Evolutionary conservation across 148 eudicot species (phyloP).

Genomic region (Vaccinium corymbosum): DNA sequence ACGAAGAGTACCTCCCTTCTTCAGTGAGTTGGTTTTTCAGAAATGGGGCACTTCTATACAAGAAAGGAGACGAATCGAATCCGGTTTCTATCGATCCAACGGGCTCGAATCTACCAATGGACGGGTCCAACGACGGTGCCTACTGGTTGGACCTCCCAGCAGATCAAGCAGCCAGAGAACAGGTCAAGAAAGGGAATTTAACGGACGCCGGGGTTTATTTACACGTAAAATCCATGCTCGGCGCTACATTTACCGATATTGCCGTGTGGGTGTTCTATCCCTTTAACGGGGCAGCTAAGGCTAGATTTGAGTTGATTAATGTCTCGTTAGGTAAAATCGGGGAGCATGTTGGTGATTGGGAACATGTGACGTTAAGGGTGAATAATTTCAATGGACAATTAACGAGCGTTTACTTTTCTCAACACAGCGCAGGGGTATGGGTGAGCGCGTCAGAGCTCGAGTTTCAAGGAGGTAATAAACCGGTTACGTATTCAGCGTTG

Average conservation of each 20-base stretch:
- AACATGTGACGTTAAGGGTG: constrained; percentile 40
- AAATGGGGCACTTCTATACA: constrained; percentile 38
- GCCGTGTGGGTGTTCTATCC: constrained; percentile 47
- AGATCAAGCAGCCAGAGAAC: constrained; percentile 24
- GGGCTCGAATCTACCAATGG: constrained; percentile 39
- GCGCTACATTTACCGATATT: constrained; percentile 34
- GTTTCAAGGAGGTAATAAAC: constrained; percentile 29
- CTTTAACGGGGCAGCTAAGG: constrained; percentile 40
- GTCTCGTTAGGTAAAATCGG: constrained; percentile 35
- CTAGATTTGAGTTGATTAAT: constrained; percentile 23
- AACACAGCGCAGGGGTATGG: constrained; percentile 37
- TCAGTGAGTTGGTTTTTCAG: constrained; percentile 40
- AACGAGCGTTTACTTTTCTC: constrained; percentile 28
- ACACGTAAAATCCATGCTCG: constrained; percentile 40
- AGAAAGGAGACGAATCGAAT: constrained; percentile 29
- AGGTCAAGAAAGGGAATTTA: constrained; percentile 35
- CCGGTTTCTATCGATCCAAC: constrained; percentile 23
- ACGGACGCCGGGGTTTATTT: constrained; percentile 26
- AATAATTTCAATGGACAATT: constrained; percentile 42
- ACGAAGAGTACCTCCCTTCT: constrained; percentile 34
- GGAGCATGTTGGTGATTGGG: constrained; percentile 50
- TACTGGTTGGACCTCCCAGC: constrained; percentile 43
- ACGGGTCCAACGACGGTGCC: constrained; percentile 32
- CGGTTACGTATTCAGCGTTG: constrained; percentile 29
- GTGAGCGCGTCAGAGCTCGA: constrained; percentile 26